These are phyloP conservation scores for Saitoella complicata DNA, from an alignment of 805 yeast species.

Conservation along the genomic window DNA sequence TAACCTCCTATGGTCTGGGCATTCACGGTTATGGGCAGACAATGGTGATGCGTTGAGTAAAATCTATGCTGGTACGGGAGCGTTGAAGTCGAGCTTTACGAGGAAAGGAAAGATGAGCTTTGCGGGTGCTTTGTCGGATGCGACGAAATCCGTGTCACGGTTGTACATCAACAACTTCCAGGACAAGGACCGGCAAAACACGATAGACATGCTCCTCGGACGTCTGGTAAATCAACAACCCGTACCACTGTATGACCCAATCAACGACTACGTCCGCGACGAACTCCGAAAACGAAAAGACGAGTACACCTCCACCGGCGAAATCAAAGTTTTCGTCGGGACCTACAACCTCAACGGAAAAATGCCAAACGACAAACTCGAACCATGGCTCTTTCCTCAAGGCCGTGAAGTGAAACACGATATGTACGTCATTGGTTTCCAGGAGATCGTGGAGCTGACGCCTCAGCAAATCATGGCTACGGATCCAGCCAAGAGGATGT, in stretches of 20 bases:
- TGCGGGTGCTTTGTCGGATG: constrained; percentile 95
- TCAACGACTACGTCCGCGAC: constrained; percentile 53
- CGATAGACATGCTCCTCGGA: constrained; percentile 76
- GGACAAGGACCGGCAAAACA: constrained; percentile 79
- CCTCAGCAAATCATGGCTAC: constrained; percentile 82
- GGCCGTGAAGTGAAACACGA: constrained; percentile 38
- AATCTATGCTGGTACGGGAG: constrained; percentile 95
- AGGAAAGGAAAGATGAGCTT: constrained; percentile 91
- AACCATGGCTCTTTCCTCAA: constrained; percentile 68
- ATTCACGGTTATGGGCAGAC: constrained; percentile 90
- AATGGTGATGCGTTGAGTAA: constrained; percentile 94
- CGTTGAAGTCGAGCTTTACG: constrained; percentile 84
- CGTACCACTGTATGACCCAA: constrained; percentile 74
- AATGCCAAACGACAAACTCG: constrained; percentile 38
- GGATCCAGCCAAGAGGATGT: constrained; percentile 57
- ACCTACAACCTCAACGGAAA: constrained; percentile 81
- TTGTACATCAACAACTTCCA: constrained; percentile 92
- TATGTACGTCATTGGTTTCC: constrained; percentile 76
- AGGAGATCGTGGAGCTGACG: constrained; percentile 83
- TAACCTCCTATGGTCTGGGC: constrained; percentile 50
- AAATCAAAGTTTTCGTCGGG: constrained; percentile 57
- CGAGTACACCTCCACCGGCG: constrained; percentile 44
- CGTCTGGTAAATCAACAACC: constrained; percentile 51
- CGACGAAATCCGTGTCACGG: constrained; percentile 86
- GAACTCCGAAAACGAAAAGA: constrained; percentile 17